Percentiles rank a stretch among this genome's conserved stretches.
phyloP scores from a whole-genome alignment of 306 rosid genomes.

The Psophocarpus tetragonolobus region DNA sequence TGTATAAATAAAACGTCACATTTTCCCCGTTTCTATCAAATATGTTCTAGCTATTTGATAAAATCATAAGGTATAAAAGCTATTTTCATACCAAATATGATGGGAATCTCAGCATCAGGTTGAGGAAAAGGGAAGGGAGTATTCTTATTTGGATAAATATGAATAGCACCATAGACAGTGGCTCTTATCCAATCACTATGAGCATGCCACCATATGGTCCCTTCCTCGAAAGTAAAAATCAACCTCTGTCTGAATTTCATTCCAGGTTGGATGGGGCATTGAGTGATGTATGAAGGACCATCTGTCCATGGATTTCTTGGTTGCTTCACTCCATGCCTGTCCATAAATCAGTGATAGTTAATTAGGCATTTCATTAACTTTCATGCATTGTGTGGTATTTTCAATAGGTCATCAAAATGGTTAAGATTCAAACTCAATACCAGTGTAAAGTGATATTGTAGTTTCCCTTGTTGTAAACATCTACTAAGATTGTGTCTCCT shows the following conservation, averaged over 20 bases:
- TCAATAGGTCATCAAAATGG: not conserved
- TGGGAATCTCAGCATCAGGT: constrained; percentile 42
- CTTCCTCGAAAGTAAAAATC: constrained; percentile 45
- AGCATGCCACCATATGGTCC: constrained; percentile 69
- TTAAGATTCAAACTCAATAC: constrained; percentile 11
- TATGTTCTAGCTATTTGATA: not conserved
- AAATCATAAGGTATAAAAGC: not conserved
- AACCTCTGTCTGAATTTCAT: constrained; percentile 40
- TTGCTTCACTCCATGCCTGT: constrained; percentile 54
- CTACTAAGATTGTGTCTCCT: constrained; percentile 47
- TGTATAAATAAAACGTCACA: not conserved
- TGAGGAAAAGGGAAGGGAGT: constrained; percentile 46
- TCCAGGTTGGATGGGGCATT: constrained; percentile 55
- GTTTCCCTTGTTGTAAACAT: constrained; percentile 39
- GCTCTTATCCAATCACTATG: constrained; percentile 54
- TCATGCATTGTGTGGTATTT: not conserved
- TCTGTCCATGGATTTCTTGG: constrained; percentile 55
- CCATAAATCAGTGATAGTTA: not conserved
- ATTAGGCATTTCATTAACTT: not conserved
- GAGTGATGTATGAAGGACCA: constrained; percentile 52
- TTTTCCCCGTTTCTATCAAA: not conserved
- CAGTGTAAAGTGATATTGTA: constrained; percentile 57
- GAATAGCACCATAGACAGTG: constrained; percentile 52
- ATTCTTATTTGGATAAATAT: constrained; percentile 38
- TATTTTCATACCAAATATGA: constrained; percentile 44